A percentile compares a stretch with the other conserved stretches of the same genome.
Conservation (phyloP, 139 green algal genomes). For the Closterium sp. region DNA sequence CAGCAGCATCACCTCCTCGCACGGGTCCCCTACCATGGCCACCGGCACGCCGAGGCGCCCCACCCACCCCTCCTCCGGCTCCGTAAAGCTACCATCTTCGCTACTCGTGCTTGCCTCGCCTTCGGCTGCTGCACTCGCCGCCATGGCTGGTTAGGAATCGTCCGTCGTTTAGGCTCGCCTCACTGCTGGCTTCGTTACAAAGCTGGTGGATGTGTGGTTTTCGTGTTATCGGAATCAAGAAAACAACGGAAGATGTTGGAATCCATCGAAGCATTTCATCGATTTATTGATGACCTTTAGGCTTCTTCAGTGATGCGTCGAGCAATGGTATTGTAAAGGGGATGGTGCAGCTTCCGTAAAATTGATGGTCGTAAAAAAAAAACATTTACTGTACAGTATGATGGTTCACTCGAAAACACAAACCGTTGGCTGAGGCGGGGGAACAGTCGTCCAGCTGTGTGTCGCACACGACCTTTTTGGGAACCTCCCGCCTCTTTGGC, state of each 20-base stretch:
- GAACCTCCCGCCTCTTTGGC: neutral
- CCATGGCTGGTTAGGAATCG: neutral
- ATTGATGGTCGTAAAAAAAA: too few species aligned
- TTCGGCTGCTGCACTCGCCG: neutral
- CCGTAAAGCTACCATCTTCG: neutral
- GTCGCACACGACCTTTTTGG: neutral
- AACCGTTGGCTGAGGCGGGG: neutral
- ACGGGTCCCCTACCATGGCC: constrained; percentile 11
- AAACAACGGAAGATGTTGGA: too few species aligned
- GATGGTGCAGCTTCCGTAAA: too few species aligned
- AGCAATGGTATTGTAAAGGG: too few species aligned
- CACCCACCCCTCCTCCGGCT: neutral
- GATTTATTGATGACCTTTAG: too few species aligned
- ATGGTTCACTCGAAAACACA: too few species aligned
- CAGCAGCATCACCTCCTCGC: constrained; percentile 41
- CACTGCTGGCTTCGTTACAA: too few species aligned
- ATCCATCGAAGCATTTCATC: too few species aligned
- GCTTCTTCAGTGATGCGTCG: too few species aligned
- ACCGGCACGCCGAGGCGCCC: neutral
- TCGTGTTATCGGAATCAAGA: too few species aligned
- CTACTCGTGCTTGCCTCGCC: neutral
- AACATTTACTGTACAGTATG: too few species aligned
- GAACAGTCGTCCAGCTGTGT: neutral
- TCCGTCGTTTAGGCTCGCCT: neutral
- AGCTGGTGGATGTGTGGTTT: too few species aligned